Evolutionary conservation across 768 basidiomycete species (phyloP), one percentile per base, ranked within the genome.

Genomic region (Russula abietina): DNA sequence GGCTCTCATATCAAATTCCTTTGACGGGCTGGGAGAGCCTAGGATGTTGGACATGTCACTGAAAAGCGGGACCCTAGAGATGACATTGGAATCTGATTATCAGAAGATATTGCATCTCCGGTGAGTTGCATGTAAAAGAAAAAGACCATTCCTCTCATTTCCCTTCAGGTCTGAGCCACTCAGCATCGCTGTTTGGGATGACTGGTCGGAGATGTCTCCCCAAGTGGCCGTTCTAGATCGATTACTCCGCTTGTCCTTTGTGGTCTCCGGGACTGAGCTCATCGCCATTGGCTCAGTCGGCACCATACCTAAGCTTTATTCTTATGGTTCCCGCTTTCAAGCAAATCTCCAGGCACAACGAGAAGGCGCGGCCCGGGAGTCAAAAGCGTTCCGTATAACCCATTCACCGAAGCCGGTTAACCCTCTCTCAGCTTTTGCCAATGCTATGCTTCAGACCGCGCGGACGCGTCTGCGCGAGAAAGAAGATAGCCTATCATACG

Each of bases 351-450:
- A 87, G 43, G 77, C 80, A 6, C 91, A 94, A 71, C 79, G 82
- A 49, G 82, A 85, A 65, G 89, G 87, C 1, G 93, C 93, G 3
- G 85, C 84, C 65, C 79, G 84, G 43, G 90, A 92, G 74, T 93
- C 91, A 1, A 81, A 80, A 62, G 85, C 87, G 1, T 94, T 90
- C 78, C 79, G 87, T 26, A 79, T 81, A n/a, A 83, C 84, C 16
- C 82, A 82, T n/a, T 77, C 80, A 6, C 86, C 88, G 6, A 87
- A 83, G 69, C 88, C 88, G 8, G 86, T 86, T 55, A 92, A 91
- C 66, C 86, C 91, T 2, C 76, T 94, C 17, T 90, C 89, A 1
- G 83, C 88, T 14, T 90, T 93, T n/a, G 91, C 92, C 1, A 84
- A 89, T 65, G 89, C 91, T 33, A 89, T 93, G 84, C 73, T 93